These are phyloP conservation scores for Pseudogymnoascus verrucosus DNA, from an alignment of 2,329 filamentous ascomycete genomes.

Conservation along the genomic window DNA sequence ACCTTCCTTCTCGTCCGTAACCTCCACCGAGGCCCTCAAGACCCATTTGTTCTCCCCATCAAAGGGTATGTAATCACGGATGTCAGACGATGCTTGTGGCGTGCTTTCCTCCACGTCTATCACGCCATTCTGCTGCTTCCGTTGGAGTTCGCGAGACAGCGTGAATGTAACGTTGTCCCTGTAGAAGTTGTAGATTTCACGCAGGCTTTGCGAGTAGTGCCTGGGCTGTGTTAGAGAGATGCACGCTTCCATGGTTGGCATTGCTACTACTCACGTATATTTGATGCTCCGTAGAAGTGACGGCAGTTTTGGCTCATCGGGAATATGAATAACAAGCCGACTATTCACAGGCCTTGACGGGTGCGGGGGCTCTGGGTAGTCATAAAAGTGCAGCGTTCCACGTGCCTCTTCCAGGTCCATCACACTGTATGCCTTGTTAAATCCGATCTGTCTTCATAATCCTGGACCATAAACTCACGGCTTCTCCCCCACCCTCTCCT, in stretches of 20 bases:
- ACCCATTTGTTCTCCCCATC: constrained; percentile 46
- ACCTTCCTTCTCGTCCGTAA: constrained; percentile 48
- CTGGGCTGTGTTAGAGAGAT: constrained; percentile 26
- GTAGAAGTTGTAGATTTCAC: constrained; percentile 47
- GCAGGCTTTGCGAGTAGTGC: constrained; percentile 45
- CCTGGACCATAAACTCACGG: too few species aligned
- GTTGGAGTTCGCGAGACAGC: constrained; percentile 39
- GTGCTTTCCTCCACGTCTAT: not conserved
- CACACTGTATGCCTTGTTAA: constrained; percentile 15
- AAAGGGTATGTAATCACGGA: constrained; percentile 23
- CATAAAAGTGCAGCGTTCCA: constrained; percentile 49
- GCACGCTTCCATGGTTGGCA: not conserved
- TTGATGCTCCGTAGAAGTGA: constrained; percentile 8
- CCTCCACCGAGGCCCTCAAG: constrained; percentile 45
- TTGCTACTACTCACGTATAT: constrained; percentile 9
- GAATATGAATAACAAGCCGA: constrained; percentile 22
- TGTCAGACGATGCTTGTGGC: constrained; percentile 20
- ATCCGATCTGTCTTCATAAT: too few species aligned
- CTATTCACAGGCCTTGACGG: constrained; percentile 22
- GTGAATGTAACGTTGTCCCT: constrained; percentile 47
- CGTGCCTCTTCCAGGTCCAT: constrained; percentile 34
- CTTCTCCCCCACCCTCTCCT: not conserved
- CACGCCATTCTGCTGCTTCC: not conserved
- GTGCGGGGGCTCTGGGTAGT: constrained; percentile 47
- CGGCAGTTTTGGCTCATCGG: constrained; percentile 18